Evolutionary conservation across 208 protist genomes (phyloP).

Genomic region (Histomonas meleagridis): DNA sequence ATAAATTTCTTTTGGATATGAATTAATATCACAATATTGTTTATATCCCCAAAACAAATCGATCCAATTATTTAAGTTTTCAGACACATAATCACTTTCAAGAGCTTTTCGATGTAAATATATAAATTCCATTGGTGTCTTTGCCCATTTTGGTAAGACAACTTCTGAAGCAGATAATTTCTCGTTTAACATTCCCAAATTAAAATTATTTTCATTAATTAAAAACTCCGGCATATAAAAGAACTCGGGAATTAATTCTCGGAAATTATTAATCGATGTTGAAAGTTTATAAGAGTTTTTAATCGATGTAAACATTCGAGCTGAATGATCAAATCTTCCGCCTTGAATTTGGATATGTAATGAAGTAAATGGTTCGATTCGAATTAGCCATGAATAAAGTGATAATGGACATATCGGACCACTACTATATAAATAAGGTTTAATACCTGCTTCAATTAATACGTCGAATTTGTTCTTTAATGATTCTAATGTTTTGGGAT

Average conservation of each 20-base stretch:
- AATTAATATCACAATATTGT: conserved; percentile 45
- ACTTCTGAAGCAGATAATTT: conserved; percentile 41
- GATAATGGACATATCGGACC: background rate
- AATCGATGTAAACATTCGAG: background rate
- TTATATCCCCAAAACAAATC: conserved; percentile 62
- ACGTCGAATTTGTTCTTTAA: conserved; percentile 37
- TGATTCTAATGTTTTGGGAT: conserved; percentile 16
- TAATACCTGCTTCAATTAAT: conserved; percentile 17
- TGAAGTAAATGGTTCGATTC: conserved; percentile 47
- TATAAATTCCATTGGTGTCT: conserved; percentile 50
- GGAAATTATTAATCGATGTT: background rate
- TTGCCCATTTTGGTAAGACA: conserved; percentile 43
- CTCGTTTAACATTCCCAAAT: conserved; percentile 48
- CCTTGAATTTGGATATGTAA: conserved; percentile 41
- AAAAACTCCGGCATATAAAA: conserved; percentile 58
- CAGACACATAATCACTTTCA: conserved; percentile 53
- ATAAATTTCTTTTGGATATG: background rate
- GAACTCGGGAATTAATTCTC: conserved; percentile 59
- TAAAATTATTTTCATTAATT: conserved; percentile 47
- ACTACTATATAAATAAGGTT: conserved; percentile 57
- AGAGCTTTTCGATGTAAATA: conserved; percentile 51
- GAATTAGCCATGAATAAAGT: conserved; percentile 16
- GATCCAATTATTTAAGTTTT: conserved; percentile 58
- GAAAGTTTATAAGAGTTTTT: background rate
- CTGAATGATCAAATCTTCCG: conserved; percentile 29